Evolutionary conservation across 2,329 filamentous ascomycete genomes (phyloP).

Genomic region (Apiospora marii): DNA sequence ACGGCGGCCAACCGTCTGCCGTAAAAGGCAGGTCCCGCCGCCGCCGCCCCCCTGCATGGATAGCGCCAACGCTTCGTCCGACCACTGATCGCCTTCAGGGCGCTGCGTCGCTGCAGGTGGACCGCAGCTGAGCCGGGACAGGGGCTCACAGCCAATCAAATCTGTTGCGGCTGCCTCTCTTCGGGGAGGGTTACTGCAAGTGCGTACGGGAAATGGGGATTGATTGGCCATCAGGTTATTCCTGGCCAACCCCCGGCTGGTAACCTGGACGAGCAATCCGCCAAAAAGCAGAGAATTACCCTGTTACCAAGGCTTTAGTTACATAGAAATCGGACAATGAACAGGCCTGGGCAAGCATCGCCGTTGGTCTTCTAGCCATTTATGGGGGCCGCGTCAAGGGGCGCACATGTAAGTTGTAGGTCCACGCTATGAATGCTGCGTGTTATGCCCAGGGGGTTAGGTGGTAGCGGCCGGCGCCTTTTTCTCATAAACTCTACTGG

Average conservation of each 20-base stretch:
- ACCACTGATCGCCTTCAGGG: slow-evolving; percentile 6
- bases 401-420: slow-evolving; percentile 5
- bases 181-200: background rate
- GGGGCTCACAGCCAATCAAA: slow-evolving; percentile 4
- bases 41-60: slow-evolving; percentile 10
- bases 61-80: slow-evolving; percentile 20
- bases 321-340: background rate
- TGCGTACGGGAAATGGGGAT: background rate
- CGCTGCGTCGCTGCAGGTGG: slow-evolving; percentile 16
- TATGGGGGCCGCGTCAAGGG: slow-evolving; percentile 15
- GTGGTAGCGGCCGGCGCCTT: background rate
- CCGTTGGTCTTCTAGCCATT: background rate
- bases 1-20: slow-evolving; percentile 12
- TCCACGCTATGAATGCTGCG: slow-evolving; percentile 4
- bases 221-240: slow-evolving; percentile 6
- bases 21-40: slow-evolving; percentile 2
- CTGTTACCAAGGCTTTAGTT: slow-evolving; percentile 9
- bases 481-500: slow-evolving; percentile 22
- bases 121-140: slow-evolving; percentile 7
- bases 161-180: slow-evolving; percentile 11
- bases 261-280: background rate
- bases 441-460: slow-evolving; percentile 3
- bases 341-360: slow-evolving; percentile 3
- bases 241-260: slow-evolving; percentile 4
- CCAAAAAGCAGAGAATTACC: background rate